Percentiles rank a stretch among this genome's conserved stretches.
Conservation (phyloP, 2,329 filamentous ascomycete species). For the Dothideomycetidae sp. region DNA sequence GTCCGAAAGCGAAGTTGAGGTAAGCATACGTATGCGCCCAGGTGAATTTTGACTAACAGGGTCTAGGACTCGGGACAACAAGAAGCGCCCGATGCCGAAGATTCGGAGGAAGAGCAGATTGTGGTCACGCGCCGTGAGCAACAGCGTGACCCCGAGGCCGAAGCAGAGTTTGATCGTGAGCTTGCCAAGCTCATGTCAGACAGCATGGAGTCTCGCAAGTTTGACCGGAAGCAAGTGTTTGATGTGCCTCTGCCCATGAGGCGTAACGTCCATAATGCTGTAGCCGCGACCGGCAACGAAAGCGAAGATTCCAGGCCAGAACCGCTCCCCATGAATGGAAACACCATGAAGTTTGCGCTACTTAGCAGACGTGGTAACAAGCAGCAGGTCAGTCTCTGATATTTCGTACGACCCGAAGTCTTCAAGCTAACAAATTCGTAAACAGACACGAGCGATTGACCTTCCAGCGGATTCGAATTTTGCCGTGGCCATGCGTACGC, state of each 20-base stretch:
- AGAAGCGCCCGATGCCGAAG: conserved; percentile 31
- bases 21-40: conserved; percentile 34
- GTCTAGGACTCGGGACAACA: conserved; percentile 30
- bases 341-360: conserved; percentile 92
- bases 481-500: conserved; percentile 87
- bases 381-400: conserved; percentile 53
- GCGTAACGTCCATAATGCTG: conserved; percentile 30
- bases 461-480: conserved; percentile 84
- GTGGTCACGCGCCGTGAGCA: conserved; percentile 85
- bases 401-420: not conserved
- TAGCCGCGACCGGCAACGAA: conserved; percentile 27
- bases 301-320: conserved; percentile 24
- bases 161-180: conserved; percentile 95
- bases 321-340: conserved; percentile 23
- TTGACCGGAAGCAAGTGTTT: conserved; percentile 86
- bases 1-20: conserved; percentile 44
- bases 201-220: conserved; percentile 87
- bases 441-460: conserved; percentile 76
- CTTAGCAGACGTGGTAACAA: conserved; percentile 93
- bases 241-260: conserved; percentile 96
- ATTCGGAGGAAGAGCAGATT: conserved; percentile 67
- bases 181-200: conserved; percentile 98
- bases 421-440: no score
- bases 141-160: conserved; percentile 78
- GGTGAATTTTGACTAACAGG: conserved; percentile 13